Evolutionary conservation across 495 filamentous ascomycete species (phyloP).

Genomic region (Daldinia decipiens): DNA sequence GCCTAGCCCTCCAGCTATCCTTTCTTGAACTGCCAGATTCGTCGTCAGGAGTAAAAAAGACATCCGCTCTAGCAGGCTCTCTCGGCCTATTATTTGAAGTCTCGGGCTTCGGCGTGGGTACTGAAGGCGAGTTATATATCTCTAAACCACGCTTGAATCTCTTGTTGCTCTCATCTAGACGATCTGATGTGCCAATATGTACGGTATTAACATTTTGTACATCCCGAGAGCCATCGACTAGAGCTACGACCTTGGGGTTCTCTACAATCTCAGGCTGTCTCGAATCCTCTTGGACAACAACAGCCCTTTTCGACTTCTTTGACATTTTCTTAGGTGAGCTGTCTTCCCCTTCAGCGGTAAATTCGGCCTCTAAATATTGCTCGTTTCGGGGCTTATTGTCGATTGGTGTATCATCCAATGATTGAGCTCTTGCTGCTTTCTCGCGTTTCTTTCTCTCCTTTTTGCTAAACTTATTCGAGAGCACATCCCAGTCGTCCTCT

Average conservation of each 20-base stretch:
- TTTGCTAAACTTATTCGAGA: slow-evolving; percentile 47
- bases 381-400: slow-evolving; percentile 31
- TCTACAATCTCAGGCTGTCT: slow-evolving; percentile 35
- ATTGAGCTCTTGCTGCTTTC: slow-evolving; percentile 44
- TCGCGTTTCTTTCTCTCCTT: slow-evolving; percentile 54
- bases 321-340: slow-evolving; percentile 41
- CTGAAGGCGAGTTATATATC: slow-evolving; percentile 18
- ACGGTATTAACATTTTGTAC: slow-evolving; percentile 24
- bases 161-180: slow-evolving; percentile 40
- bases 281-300: slow-evolving; percentile 41
- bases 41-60: slow-evolving; percentile 10
- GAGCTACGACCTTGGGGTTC: slow-evolving; percentile 34
- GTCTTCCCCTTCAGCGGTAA: slow-evolving; percentile 35
- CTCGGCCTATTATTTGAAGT: background rate
- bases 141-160: slow-evolving; percentile 39
- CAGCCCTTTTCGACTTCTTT: slow-evolving; percentile 47
- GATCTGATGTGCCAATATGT: slow-evolving; percentile 36
- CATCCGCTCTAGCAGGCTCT: background rate
- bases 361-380: slow-evolving; percentile 36
- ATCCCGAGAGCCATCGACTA: slow-evolving; percentile 47
- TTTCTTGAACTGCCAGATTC: slow-evolving; percentile 19
- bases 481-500: slow-evolving; percentile 34
- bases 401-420: slow-evolving; percentile 31
- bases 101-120: slow-evolving; percentile 1
- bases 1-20: slow-evolving; percentile 23